These are phyloP conservation scores for Clavariopsis aquatica DNA, from an alignment of 495 filamentous ascomycete genomes.

Conservation along the genomic window DNA sequence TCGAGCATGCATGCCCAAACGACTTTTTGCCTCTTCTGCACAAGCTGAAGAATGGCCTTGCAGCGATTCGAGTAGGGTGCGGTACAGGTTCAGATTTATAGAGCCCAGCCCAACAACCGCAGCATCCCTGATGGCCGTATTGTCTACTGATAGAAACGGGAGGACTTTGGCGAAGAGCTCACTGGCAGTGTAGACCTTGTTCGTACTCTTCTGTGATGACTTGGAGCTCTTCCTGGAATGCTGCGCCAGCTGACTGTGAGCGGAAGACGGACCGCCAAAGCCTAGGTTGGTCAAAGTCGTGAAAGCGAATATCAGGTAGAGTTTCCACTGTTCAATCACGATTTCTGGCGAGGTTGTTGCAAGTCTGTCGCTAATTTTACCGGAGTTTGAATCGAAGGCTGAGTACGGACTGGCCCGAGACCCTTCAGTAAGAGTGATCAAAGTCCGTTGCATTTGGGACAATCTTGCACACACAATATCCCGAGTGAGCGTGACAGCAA, in stretches of 20 bases:
- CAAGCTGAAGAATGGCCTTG: constrained; percentile 78
- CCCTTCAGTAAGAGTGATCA: constrained; percentile 74
- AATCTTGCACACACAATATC: constrained; percentile 91
- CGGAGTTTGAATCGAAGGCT: constrained; percentile 54
- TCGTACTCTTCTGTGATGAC: constrained; percentile 62
- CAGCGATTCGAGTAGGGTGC: constrained; percentile 84
- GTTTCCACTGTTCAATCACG: constrained; percentile 95
- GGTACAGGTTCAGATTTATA: constrained; percentile 94
- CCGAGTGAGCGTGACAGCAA: constrained; percentile 83
- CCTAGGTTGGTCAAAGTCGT: constrained; percentile 89
- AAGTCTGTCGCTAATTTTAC: constrained; percentile 49
- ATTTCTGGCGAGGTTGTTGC: constrained; percentile 81
- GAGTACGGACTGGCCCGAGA: constrained; percentile 62
- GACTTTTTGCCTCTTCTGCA: constrained; percentile 84
- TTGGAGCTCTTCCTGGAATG: constrained; percentile 85
- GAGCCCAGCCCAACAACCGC: constrained; percentile 91
- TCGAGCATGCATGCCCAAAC: constrained; percentile 73
- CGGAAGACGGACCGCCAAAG: constrained; percentile 42
- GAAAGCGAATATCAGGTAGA: constrained; percentile 97
- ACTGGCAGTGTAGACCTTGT: constrained; percentile 84
- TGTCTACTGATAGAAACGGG: constrained; percentile 76
- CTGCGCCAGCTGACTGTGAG: constrained; percentile 66
- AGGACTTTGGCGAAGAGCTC: constrained; percentile 88
- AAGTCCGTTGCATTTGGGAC: constrained; percentile 84
- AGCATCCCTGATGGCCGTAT: constrained; percentile 77